Percentiles rank a stretch among this genome's conserved stretches.
Evolutionary conservation across 768 basidiomycete species (phyloP).

Genomic region (Boletales sp.): DNA sequence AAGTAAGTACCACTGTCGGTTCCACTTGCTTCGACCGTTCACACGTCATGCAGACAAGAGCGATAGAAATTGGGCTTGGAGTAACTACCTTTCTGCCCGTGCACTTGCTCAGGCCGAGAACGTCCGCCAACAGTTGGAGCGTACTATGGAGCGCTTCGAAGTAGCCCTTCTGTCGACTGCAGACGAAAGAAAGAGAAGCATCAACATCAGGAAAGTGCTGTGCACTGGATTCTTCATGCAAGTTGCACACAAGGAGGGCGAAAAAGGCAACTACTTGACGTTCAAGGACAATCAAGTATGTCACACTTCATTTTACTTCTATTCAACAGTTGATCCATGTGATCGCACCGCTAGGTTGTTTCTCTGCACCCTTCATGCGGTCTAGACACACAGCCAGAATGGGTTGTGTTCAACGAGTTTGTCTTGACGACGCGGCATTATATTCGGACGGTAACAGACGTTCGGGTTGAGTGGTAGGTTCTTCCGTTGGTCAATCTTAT

Average conservation of each 20-base stretch:
- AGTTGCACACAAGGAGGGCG: constrained; percentile 90
- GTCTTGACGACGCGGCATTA: constrained; percentile 86
- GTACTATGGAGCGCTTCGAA: constrained; percentile 89
- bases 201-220: constrained; percentile 76
- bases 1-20: constrained; percentile 46
- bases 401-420: constrained; percentile 94
- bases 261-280: constrained; percentile 83
- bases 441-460: constrained; percentile 88
- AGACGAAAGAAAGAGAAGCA: constrained; percentile 69
- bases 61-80: constrained; percentile 89
- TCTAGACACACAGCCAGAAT: constrained; percentile 82
- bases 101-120: constrained; percentile 91
- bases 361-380: constrained; percentile 77
- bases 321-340: neutral
- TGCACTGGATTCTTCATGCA: constrained; percentile 99
- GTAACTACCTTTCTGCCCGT: constrained; percentile 79
- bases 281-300: constrained; percentile 92
- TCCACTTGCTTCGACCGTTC: neutral
- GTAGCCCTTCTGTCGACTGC: constrained; percentile 65
- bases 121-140: constrained; percentile 82
- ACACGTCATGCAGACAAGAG: constrained; percentile 48
- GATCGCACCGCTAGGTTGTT: constrained; percentile 10
- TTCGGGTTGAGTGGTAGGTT: constrained; percentile 80
- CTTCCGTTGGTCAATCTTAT: neutral
- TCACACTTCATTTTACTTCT: neutral